Evolutionary conservation across 1,284 basidiomycete species (phyloP), one percentile per base, ranked within the genome.

Genomic region (Coriolopsis trogii): DNA sequence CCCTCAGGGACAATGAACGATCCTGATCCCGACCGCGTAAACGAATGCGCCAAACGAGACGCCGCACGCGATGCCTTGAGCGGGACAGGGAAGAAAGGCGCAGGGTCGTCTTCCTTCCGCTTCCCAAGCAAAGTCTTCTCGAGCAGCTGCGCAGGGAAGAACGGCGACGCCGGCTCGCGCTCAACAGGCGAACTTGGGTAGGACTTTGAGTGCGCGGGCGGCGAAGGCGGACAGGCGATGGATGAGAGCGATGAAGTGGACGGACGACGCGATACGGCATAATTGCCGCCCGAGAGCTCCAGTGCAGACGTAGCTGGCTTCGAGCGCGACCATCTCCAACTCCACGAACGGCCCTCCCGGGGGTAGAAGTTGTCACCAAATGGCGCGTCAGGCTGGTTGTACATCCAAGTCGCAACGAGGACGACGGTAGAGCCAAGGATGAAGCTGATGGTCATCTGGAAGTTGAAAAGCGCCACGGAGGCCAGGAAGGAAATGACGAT

Each of bases 401-500:
- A 89, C 77, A 96, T 84, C 80, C 89, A 94, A 2, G 95, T 98
- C 13, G 94, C 89, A 9, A 79, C 77, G 20, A 98, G 80, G 29
- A 98, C 95, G 28, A 91, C 88, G 1, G 81, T 77, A 1, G 93
- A 86, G 25, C 95, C 95, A 26, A 93, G 76, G 56, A 95, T 70
- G 70, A 98, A 98, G 0, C 88, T 83, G 12, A 85, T 78, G 0
- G 95, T 96, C 67, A 98, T 89, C 24, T 79, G 78, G 70, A 95
- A 95, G 66, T 90, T 79, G 77, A 98, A 98, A 29, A 98, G 81
- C 18, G 83, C 83, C 56, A 98, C 92, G 36, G 89, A 93, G 3
- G 94, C 92, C 54, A 95, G 81, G 80, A 95, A 98, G 38, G 93
- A 95, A 45, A 99, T 75, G 51, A 98, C 84, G 73, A 99, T 98